phyloP scores from a whole-genome alignment of 257 asterid genomes.

The Solanum tacnaense region DNA sequence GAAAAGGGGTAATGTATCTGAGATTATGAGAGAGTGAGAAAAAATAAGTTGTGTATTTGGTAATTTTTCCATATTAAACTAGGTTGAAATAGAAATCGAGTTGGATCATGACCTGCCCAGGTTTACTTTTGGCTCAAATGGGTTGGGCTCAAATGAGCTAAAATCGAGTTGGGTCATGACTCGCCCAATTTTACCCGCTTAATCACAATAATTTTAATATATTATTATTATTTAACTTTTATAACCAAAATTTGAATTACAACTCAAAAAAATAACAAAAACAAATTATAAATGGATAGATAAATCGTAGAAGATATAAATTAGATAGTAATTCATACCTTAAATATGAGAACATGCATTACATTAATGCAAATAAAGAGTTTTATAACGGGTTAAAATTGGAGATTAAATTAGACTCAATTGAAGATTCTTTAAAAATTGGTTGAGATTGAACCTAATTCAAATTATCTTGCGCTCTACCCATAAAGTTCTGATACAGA shows the following conservation, averaged over 20 bases:
- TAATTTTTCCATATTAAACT: not conserved
- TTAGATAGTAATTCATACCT: not conserved
- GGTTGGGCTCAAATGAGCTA: not conserved
- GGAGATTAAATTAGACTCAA: too few species aligned
- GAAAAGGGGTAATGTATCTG: too few species aligned
- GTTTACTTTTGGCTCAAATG: not conserved
- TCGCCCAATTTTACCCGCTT: not conserved
- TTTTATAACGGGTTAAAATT: too few species aligned
- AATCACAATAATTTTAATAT: not conserved
- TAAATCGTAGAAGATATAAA: not conserved
- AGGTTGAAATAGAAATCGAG: not conserved
- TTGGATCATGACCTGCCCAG: not conserved
- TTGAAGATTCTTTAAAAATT: too few species aligned
- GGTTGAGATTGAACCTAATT: not conserved
- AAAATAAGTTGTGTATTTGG: not conserved
- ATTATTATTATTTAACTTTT: not conserved
- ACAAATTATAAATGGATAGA: too few species aligned
- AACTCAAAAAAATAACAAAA: too few species aligned
- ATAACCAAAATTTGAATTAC: too few species aligned
- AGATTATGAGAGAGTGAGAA: not conserved
- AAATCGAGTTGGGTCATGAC: not conserved
- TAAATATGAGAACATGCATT: not conserved
- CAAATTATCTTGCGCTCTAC: not conserved
- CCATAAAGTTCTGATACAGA: not conserved
- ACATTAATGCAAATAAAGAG: not conserved